Conservation (phyloP, 768 basidiomycete genomes). For the Chalciporus sphaerocephalus region DNA sequence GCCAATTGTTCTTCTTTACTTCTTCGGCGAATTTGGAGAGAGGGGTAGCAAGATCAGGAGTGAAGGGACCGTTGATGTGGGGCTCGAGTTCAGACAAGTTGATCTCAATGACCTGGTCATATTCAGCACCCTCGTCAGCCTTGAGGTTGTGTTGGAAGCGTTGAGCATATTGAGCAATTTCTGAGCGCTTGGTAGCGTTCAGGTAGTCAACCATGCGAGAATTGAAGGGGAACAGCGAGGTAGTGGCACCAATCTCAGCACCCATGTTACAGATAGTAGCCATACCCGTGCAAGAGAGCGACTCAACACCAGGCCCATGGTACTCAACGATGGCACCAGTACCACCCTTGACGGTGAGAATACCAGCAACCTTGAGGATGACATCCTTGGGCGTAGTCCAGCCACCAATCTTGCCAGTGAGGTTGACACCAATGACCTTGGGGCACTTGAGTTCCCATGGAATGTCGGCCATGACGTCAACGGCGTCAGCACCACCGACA, state of each 20-base stretch:
- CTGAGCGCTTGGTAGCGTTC: constrained; percentile 86
- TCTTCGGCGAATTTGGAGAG: constrained; percentile 91
- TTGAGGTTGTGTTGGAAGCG: constrained; percentile 86
- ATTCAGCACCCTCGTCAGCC: constrained; percentile 85
- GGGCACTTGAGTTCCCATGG: constrained; percentile 99
- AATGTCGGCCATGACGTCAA: constrained; percentile 96
- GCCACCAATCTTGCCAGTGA: constrained; percentile 90
- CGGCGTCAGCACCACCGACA: constrained; percentile 98
- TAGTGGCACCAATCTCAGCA: constrained; percentile 98
- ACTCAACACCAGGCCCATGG: constrained; percentile 90
- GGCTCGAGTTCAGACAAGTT: constrained; percentile 97
- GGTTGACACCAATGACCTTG: constrained; percentile 96
- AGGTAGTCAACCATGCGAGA: constrained; percentile 89
- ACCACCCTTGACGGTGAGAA: constrained; percentile 98
- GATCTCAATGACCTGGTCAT: constrained; percentile 92
- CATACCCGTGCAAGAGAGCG: constrained; percentile 97
- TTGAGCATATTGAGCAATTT: constrained; percentile 86
- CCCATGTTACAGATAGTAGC: constrained; percentile 99
- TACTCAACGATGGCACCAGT: constrained; percentile 99
- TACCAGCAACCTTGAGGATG: constrained; percentile 98
- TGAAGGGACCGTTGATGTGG: constrained; percentile 99
- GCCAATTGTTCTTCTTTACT: constrained; percentile 95
- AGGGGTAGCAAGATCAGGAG: constrained; percentile 98
- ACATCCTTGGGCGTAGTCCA: constrained; percentile 99
- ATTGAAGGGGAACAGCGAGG: constrained; percentile 99